phyloP scores from a whole-genome alignment of 2,329 filamentous ascomycete genomes.

The Lasiodiplodia sp. region DNA sequence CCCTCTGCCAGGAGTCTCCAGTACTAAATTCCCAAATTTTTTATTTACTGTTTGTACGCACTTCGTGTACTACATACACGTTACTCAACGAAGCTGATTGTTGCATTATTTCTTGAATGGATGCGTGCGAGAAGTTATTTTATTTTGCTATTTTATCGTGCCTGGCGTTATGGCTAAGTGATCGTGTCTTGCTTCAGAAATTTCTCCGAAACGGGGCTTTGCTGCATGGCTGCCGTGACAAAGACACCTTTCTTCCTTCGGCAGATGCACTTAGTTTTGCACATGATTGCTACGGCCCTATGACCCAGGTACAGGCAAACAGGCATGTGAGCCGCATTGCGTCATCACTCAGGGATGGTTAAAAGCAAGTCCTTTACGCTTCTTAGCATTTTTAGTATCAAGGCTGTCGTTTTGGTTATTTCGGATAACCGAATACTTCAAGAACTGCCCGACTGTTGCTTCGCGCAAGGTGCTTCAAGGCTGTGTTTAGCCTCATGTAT shows the following conservation, averaged over 20 bases:
- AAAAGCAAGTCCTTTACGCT: neutral
- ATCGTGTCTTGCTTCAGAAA: too few species aligned
- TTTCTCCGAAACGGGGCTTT: too few species aligned
- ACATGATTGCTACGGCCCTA: neutral
- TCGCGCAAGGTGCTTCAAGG: too few species aligned
- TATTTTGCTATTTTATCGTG: neutral
- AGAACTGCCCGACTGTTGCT: too few species aligned
- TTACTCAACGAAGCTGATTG: neutral
- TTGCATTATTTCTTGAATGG: neutral
- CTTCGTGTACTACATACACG: slow-evolving; percentile 9
- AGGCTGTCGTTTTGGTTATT: too few species aligned
- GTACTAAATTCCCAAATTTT: slow-evolving; percentile 28
- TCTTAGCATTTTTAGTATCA: neutral
- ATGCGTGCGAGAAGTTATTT: neutral
- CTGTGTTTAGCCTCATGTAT: too few species aligned
- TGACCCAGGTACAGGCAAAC: neutral
- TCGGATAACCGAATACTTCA: too few species aligned
- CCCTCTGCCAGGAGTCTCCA: slow-evolving; percentile 14
- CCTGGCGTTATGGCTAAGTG: neutral
- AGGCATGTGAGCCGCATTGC: neutral
- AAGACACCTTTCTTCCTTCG: too few species aligned
- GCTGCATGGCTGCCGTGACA: too few species aligned
- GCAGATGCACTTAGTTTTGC: neutral
- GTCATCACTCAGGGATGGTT: neutral
- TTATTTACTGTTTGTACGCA: slow-evolving; percentile 8